phyloP scores from a whole-genome alignment of 768 basidiomycete genomes.

The Strobilomyces confusus region DNA sequence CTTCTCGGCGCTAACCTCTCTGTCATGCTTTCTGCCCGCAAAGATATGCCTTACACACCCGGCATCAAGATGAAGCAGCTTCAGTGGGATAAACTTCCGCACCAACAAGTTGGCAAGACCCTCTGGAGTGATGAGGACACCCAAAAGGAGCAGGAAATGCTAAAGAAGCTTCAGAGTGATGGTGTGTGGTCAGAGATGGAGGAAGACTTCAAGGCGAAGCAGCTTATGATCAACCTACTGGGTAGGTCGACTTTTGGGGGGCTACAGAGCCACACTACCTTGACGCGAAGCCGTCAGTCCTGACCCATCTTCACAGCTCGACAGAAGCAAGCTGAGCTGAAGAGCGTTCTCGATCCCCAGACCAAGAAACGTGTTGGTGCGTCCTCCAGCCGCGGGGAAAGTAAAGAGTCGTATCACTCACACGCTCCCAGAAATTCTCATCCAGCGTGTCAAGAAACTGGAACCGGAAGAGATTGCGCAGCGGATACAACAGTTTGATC shows the following conservation, averaged over 20 bases:
- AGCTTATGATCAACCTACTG: slow-evolving; percentile 86
- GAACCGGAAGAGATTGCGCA: slow-evolving; percentile 84
- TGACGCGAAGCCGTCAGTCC: neutral
- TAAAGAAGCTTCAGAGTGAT: slow-evolving; percentile 75
- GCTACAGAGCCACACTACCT: neutral
- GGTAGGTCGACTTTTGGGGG: slow-evolving; percentile 42
- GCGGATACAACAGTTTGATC: slow-evolving; percentile 84
- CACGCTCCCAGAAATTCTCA: slow-evolving; percentile 71
- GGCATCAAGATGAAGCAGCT: slow-evolving; percentile 95
- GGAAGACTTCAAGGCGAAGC: slow-evolving; percentile 95
- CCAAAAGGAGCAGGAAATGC: slow-evolving; percentile 72
- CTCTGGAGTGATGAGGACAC: slow-evolving; percentile 72
- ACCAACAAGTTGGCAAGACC: slow-evolving; percentile 79
- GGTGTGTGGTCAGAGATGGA: slow-evolving; percentile 97
- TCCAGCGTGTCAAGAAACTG: slow-evolving; percentile 78
- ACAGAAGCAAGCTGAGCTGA: slow-evolving; percentile 83
- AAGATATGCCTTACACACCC: slow-evolving; percentile 82
- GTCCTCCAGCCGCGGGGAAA: slow-evolving; percentile 28
- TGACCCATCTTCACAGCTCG: slow-evolving; percentile 46
- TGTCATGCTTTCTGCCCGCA: slow-evolving; percentile 60
- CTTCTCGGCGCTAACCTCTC: slow-evolving; percentile 56
- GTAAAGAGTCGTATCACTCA: neutral
- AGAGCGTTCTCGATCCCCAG: slow-evolving; percentile 86
- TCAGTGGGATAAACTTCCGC: slow-evolving; percentile 98
- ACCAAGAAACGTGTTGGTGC: slow-evolving; percentile 92